These are phyloP conservation scores for Phaeoacremonium minimum DNA, from an alignment of 2,329 filamentous ascomycete genomes.

Conservation along the genomic window DNA sequence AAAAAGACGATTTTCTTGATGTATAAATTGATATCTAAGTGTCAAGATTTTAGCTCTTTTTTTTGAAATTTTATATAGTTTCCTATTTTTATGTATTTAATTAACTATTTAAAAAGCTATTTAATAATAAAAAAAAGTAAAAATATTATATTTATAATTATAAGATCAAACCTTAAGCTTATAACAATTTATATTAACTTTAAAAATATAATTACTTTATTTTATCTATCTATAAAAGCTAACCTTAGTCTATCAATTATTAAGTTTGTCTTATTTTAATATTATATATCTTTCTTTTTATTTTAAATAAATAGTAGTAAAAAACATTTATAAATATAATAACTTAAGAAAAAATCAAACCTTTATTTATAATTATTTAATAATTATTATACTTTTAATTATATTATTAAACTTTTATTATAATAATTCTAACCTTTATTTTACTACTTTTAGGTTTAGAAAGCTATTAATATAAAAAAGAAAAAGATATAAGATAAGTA, in stretches of 20 bases:
- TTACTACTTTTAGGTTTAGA: background rate
- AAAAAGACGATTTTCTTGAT: background rate
- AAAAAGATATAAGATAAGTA: background rate
- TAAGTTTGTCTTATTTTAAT: too few relatives aligned
- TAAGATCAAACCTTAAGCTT: background rate
- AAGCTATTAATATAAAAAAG: background rate
- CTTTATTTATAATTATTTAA: background rate
- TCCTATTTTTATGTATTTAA: background rate
- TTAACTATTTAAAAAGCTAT: background rate
- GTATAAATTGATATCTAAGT: too few relatives aligned
- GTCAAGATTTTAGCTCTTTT: too few relatives aligned
- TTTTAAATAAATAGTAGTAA: too few relatives aligned
- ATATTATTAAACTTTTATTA: too few relatives aligned
- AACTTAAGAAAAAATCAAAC: background rate
- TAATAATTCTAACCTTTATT: too few relatives aligned
- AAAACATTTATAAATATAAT: background rate
- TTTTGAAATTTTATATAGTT: background rate
- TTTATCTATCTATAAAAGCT: too few relatives aligned
- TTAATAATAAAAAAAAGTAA: background rate
- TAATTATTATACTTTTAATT: too few relatives aligned
- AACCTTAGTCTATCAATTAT: too few relatives aligned
- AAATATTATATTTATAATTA: background rate
- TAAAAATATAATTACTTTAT: background rate
- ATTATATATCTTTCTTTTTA: too few relatives aligned
- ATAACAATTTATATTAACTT: background rate